phyloP scores from a whole-genome alignment of 345 rosid genomes.

The Gossypium mustelinum region DNA sequence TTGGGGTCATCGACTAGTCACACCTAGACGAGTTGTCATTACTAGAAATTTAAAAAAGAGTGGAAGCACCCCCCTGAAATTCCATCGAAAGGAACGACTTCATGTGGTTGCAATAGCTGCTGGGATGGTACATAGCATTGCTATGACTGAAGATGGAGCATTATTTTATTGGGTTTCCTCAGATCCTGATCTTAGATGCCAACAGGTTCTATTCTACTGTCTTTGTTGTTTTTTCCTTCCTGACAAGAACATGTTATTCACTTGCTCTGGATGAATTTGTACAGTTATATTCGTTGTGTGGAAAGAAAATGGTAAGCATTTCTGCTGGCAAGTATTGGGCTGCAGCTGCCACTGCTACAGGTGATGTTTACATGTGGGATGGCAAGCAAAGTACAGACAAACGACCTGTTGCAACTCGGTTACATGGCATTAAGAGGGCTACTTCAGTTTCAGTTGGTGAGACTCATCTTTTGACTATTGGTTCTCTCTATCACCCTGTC shows the following conservation, averaged over 20 bases:
- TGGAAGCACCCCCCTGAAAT: conserved; percentile 61
- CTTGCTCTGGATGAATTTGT: conserved; percentile 10
- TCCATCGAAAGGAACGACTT: conserved; percentile 67
- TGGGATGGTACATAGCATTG: conserved; percentile 90
- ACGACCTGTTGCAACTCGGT: conserved; percentile 59
- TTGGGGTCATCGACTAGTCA: conserved; percentile 97
- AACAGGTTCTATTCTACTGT: conserved; percentile 52
- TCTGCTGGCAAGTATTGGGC: conserved; percentile 96
- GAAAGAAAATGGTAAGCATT: conserved; percentile 60
- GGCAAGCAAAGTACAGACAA: conserved; percentile 58
- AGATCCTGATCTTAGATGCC: conserved; percentile 82
- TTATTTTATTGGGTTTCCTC: conserved; percentile 92
- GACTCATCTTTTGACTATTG: conserved; percentile 80
- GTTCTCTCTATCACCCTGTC: conserved; percentile 78
- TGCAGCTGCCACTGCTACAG: conserved; percentile 76
- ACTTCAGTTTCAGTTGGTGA: conserved; percentile 91
- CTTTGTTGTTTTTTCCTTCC: not conserved
- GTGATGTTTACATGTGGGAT: conserved; percentile 93
- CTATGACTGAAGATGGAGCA: conserved; percentile 85
- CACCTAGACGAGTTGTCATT: conserved; percentile 75
- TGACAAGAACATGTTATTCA: not conserved
- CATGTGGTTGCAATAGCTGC: conserved; percentile 81
- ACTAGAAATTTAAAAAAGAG: conserved; percentile 71
- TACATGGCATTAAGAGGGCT: conserved; percentile 80
- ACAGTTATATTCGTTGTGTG: conserved; percentile 61